Base-by-base conservation (phyloP, 164 flowering plant species). In the Paratinospora sagittata region DNA sequence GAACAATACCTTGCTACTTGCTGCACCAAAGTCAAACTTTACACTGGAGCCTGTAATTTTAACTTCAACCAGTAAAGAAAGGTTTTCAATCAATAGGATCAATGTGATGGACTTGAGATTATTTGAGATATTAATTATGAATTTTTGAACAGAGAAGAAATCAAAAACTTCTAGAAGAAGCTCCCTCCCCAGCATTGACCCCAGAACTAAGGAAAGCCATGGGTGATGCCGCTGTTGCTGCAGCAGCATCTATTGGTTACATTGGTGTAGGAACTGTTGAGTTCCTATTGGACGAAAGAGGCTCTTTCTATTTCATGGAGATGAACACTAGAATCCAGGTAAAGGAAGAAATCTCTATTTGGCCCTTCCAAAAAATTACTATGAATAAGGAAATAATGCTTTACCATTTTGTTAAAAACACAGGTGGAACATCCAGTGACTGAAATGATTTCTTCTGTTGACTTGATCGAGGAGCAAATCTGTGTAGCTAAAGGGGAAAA, bases 151-250 rank as follows among this genome's bases (percentile, higher is more conserved):
- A 96, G 99, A 81, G 99, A 72, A 84, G 98, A 77, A 96, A 96
- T 74, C 99, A 96, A 77, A 96, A 96, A 81, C 86, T 96, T 65
- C 82, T 96, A 21, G 99, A 96, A 85, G 99, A 96, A 83, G 99
- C 99, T 58, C 99, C 99, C 2, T 96, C 98, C 74, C 96, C 98
- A 70, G 99, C 99, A 75, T 78, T 96, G 77, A 91, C 95, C 72
- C 83, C 97, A 27, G 99, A 93, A 72, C 76, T 93, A 75, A 81
- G 97, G 67, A 93, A 93, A 76, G 99, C 99, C 79, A 96, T 96
- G 99, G 99, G 99, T 78, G 99, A 96, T 88, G 99, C 99, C 72
- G 98, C 99, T 67, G 93, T 96, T 77, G 87, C 98, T 60, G 98
- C 99, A 23, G 98, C 98, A 49, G 97, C 97, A 69, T 96, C 98